Evolutionary conservation across 257 asterid species (phyloP), one percentile per base, ranked within the genome.

Genomic region (Ajuga chamaepitys): DNA sequence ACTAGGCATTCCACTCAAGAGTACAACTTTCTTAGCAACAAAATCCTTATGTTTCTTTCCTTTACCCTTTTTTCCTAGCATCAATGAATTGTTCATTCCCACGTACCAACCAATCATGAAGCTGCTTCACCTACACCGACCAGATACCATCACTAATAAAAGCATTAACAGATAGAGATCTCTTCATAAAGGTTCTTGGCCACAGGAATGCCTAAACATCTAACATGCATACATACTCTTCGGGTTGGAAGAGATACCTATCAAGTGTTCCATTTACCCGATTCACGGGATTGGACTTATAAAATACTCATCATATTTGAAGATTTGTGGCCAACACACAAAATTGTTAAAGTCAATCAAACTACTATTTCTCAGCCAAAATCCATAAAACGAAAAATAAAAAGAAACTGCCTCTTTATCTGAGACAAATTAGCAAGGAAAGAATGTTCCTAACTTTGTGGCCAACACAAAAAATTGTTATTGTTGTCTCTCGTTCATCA

Each of bases 231-330:
- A 62, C 64, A 60, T 45, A 69, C 58, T 32, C 47, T 6, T 21
- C 13, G 42, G 47, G 46, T 62, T 16, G 45, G 13, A 51, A 68
- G 26, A 34, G 42, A 53, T 88, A 94, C 99, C 97, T 94, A 77
- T 94, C 99, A 54, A 94, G 96, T 6, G 99, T 94, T 79, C 99
- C 99, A 77, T 95, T 89, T n/a, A n/a, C n/a, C n/a, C n/a, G n/a
- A n/a, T n/a, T n/a, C n/a, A n/a, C n/a, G n/a, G n/a, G n/a, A n/a
- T n/a, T n/a, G n/a, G n/a, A n/a, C n/a, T n/a, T n/a, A n/a, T n/a
- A n/a, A n/a, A n/a, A n/a, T n/a, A n/a, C n/a, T n/a, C n/a, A n/a
- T n/a, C n/a, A n/a, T n/a, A n/a, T n/a, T n/a, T n/a, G n/a, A n/a
- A n/a, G n/a, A n/a, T n/a, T n/a, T n/a, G n/a, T n/a, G n/a, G n/a